Evolutionary conservation across 2,329 filamentous ascomycete genomes (phyloP).

Genomic region (Cladosporium colombiae): DNA sequence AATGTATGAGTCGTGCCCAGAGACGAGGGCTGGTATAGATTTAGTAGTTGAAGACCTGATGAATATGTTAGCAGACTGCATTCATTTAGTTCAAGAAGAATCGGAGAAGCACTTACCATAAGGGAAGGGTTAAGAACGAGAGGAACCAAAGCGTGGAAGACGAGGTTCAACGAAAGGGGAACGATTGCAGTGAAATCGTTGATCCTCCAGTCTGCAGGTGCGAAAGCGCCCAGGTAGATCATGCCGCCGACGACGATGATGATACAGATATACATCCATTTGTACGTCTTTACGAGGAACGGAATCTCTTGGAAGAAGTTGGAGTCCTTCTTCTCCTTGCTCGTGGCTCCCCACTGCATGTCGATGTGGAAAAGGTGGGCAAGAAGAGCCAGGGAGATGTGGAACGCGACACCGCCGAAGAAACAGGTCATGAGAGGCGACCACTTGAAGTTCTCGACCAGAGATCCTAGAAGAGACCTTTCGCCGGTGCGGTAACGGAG

Average conservation of each 20-base stretch:
- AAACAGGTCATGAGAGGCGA: constrained; percentile 72
- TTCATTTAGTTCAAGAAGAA: too few relatives aligned
- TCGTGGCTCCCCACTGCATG: constrained; percentile 83
- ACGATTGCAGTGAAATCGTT: constrained; percentile 58
- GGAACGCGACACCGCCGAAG: constrained; percentile 78
- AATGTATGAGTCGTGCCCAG: neutral
- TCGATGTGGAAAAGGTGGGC: constrained; percentile 83
- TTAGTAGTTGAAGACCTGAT: constrained; percentile 57
- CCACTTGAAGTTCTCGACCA: constrained; percentile 64
- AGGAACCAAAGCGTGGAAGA: constrained; percentile 57
- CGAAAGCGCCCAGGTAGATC: constrained; percentile 47
- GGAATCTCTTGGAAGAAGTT: constrained; percentile 57
- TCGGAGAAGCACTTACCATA: neutral
- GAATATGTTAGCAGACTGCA: neutral
- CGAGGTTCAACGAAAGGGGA: constrained; percentile 54
- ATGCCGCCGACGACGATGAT: constrained; percentile 47
- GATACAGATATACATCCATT: constrained; percentile 54
- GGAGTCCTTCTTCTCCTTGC: constrained; percentile 72
- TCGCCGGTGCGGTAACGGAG: constrained; percentile 64
- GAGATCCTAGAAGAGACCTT: constrained; percentile 49
- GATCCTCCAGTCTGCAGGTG: constrained; percentile 56
- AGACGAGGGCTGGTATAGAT: neutral
- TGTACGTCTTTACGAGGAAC: constrained; percentile 55
- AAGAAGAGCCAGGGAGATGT: constrained; percentile 77
- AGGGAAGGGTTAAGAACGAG: constrained; percentile 56